Base-by-base conservation (phyloP, 768 basidiomycete species). In the Trametes meyenii region DNA sequence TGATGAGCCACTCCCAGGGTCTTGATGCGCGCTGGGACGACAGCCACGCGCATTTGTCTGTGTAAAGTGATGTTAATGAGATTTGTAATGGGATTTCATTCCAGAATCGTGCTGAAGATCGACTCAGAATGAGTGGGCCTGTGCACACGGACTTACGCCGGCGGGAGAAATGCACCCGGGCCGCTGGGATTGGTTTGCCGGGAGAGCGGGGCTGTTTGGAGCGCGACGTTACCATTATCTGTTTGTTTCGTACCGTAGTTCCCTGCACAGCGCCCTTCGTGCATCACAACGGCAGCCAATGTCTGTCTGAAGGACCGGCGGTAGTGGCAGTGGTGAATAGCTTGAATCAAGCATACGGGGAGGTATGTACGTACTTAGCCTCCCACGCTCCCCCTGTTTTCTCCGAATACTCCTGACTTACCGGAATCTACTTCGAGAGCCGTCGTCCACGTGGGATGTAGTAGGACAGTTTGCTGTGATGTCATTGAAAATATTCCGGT, bases 321-420 rank as follows among this genome's bases (percentile, higher is more conserved):
- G 55, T 46, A 40, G 55, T 57, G 55, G 56, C 56, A 21, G 56
- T 50, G 48, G 48, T 21, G 48, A 49, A 45, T 21, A 29, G 43
- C 19, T n/a, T n/a, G n/a, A 57, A 58, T 50, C 48, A 29, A 50
- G 48, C 56, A 42, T 40, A 42, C 29, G n/a, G 17, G 36, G 29
- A 16, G 42, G 26, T n/a, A 14, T 17, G 26, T 3, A 26, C 38
- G 36, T 14, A n/a, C 17, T 16, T 5, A 38, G 19, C 52, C 29
- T 49, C 59, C 40, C 52, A 55, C 59, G 44, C 56, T 40, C 42
- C 48, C 56, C 56, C 56, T 58, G 48, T 54, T 54, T 60, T 29
- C 45, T 19, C 59, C 52, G 52, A 54, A 12, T n/a, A 38, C 42
- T 46, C 46, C 43, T 24, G 29, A 8, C 29, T 33, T 3, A 8